phyloP scores from a whole-genome alignment of 2,329 filamentous ascomycete genomes.

The Arthrobotrys iridis region DNA sequence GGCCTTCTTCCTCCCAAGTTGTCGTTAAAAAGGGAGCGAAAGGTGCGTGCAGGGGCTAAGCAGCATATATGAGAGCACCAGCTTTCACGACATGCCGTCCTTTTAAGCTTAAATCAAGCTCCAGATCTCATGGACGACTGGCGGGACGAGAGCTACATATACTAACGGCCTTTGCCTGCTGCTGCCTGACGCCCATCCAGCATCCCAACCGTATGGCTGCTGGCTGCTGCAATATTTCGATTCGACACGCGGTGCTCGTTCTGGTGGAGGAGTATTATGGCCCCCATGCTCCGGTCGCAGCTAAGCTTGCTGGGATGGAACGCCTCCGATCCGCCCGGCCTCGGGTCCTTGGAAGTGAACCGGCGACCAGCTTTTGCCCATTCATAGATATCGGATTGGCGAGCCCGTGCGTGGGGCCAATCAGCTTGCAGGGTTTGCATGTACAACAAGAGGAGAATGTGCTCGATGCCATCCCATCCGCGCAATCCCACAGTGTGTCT shows the following conservation, averaged over 20 bases:
- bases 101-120: slow-evolving; percentile 54
- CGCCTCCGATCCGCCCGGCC: slow-evolving; percentile 52
- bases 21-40: slow-evolving; percentile 16
- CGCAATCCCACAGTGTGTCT: not conserved
- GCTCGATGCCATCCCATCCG: not conserved
- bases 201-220: slow-evolving; percentile 51
- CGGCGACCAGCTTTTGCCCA: not conserved
- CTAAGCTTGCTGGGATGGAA: slow-evolving; percentile 48
- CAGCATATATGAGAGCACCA: slow-evolving; percentile 5
- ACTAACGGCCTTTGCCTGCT: slow-evolving; percentile 54
- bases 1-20: not conserved
- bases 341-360: slow-evolving; percentile 21
- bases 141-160: slow-evolving; percentile 55
- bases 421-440: slow-evolving; percentile 12
- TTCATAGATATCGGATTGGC: slow-evolving; percentile 5
- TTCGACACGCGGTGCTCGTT: slow-evolving; percentile 50
- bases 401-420: slow-evolving; percentile 1
- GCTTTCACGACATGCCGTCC: slow-evolving; percentile 34
- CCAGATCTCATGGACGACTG: slow-evolving; percentile 44
- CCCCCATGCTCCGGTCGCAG: slow-evolving; percentile 32
- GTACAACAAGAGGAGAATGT: not conserved
- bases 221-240: slow-evolving; percentile 45
- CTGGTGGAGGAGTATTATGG: slow-evolving; percentile 29
- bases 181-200: slow-evolving; percentile 53
- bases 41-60: slow-evolving; percentile 1